phyloP scores from a whole-genome alignment of 2,329 filamentous ascomycete genomes.

The Dendrostoma leiphaemia region DNA sequence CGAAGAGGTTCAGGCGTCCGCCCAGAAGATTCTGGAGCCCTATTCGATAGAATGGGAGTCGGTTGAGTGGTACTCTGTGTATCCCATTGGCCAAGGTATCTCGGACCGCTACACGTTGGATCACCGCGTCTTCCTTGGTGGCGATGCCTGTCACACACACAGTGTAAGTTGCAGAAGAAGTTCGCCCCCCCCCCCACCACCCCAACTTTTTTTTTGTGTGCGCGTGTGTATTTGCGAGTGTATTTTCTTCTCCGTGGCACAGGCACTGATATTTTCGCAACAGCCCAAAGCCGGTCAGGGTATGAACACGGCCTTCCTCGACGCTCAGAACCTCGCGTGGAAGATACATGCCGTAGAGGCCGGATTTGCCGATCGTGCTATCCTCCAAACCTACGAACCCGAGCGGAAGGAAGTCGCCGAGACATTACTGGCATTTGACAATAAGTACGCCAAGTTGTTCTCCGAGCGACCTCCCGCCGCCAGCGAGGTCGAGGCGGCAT shows the following conservation, averaged over 20 bases:
- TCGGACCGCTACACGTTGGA: constrained; percentile 66
- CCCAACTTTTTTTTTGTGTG: too few relatives aligned
- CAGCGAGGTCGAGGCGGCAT: constrained; percentile 69
- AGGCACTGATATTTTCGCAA: too few relatives aligned
- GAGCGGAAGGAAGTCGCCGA: constrained; percentile 86
- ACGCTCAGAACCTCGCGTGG: constrained; percentile 90
- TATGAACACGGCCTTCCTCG: constrained; percentile 78
- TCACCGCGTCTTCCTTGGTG: constrained; percentile 70
- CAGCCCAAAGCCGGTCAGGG: constrained; percentile 75
- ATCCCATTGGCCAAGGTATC: constrained; percentile 74
- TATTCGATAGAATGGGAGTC: constrained; percentile 67
- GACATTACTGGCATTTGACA: constrained; percentile 80
- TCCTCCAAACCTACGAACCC: constrained; percentile 81
- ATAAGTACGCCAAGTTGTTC: constrained; percentile 86
- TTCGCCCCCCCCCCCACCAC: too few relatives aligned
- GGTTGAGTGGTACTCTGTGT: constrained; percentile 74
- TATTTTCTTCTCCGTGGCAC: too few relatives aligned
- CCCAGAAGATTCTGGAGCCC: constrained; percentile 63
- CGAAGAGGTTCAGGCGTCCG: constrained; percentile 61
- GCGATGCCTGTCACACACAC: constrained; percentile 78
- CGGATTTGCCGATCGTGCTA: constrained; percentile 71
- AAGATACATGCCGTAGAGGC: constrained; percentile 90
- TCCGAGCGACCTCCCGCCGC: constrained; percentile 73
- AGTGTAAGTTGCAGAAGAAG: constrained; percentile 48
- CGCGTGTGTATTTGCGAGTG: too few relatives aligned